A percentile compares a stretch with the other conserved stretches of the same genome.
Evolutionary conservation across 495 filamentous ascomycete species (phyloP).

Genomic region (Rostrohypoxylon terebratum): DNA sequence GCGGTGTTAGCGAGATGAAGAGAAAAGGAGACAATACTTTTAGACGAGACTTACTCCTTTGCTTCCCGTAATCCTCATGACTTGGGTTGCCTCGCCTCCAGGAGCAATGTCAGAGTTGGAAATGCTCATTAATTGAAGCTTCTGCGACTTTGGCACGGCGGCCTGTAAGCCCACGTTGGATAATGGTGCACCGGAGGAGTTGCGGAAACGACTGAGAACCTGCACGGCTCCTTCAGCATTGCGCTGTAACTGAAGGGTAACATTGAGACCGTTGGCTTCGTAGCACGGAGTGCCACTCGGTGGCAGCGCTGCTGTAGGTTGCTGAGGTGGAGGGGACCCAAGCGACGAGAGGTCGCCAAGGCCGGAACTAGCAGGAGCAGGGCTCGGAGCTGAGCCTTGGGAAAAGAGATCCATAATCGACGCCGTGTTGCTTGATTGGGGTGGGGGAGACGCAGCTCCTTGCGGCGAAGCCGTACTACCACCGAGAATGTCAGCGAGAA

Average conservation of each 20-base stretch:
- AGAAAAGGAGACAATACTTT: constrained; percentile 1
- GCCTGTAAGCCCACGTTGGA: constrained; percentile 84
- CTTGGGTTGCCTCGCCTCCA: constrained; percentile 85
- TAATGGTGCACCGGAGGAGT: constrained; percentile 74
- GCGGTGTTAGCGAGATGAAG: constrained; percentile 46
- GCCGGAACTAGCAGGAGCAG: constrained; percentile 60
- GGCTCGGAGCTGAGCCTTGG: constrained; percentile 49
- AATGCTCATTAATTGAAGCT: constrained; percentile 88
- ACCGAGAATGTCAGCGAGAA: constrained; percentile 89
- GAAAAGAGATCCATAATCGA: constrained; percentile 91
- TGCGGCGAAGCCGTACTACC: constrained; percentile 66
- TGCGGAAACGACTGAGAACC: constrained; percentile 84
- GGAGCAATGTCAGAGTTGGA: constrained; percentile 78
- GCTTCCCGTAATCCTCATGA: constrained; percentile 83
- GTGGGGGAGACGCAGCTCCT: constrained; percentile 65
- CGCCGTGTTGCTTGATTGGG: constrained; percentile 68
- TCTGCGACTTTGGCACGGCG: constrained; percentile 95
- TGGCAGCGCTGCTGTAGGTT: constrained; percentile 52
- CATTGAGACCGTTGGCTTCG: constrained; percentile 83
- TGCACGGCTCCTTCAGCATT: constrained; percentile 78
- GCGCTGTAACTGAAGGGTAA: constrained; percentile 85
- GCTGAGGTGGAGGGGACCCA: constrained; percentile 63
- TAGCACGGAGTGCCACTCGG: constrained; percentile 76
- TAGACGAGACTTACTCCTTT: constrained; percentile 79
- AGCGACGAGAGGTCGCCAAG: constrained; percentile 59